Base-by-base conservation (phyloP, 148 eudicot species). In the Nepenthes gracilis region DNA sequence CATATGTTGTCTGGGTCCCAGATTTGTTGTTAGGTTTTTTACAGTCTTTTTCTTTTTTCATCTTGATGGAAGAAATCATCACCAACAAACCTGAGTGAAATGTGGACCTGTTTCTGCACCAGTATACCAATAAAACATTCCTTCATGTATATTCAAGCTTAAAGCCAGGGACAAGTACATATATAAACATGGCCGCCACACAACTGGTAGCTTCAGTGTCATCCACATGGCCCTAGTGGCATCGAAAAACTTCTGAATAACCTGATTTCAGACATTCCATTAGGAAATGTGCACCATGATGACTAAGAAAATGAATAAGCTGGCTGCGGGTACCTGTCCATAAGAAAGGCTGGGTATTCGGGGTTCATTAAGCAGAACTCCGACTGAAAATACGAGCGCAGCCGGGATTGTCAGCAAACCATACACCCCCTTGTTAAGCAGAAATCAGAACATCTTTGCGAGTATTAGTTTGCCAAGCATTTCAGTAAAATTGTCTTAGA, bases 51-150 rank as follows among this genome's bases (percentile, higher is more conserved):
- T 23, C 23, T 23, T 23, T 23, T 23, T 23, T 23, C 23, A 23
- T 23, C 23, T 23, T 23, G 23, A 23, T 23, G 23, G 0, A 23
- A 23, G n/a, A 34, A 33, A 33, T 35, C 38, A 6, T 6, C 15
- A 61, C 35, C 7, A 2, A 40, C 35, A n/a, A 70, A 92, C 97
- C 97, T 92, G 77, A 56, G 98, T 75, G 65, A 88, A 92, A 49
- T 74, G 59, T 40, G 96, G 98, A 8, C 98, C 98, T 0, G 63
- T 77, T 14, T 66, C 64, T 63, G 98, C 63, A 79, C 85, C 96
- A 6, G 98, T 92, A 54, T 65, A 76, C 98, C 98, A 92, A 58
- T 88, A 92, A 75, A 92, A 92, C 95, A 92, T 75, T 59, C 98
- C 98, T 61, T 88, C 89, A 55, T 81, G 65, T 56, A 85, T 74